These are phyloP conservation scores for Metarhizium anisopliae DNA, from an alignment of 2,329 filamentous ascomycete species.

Conservation along the genomic window DNA sequence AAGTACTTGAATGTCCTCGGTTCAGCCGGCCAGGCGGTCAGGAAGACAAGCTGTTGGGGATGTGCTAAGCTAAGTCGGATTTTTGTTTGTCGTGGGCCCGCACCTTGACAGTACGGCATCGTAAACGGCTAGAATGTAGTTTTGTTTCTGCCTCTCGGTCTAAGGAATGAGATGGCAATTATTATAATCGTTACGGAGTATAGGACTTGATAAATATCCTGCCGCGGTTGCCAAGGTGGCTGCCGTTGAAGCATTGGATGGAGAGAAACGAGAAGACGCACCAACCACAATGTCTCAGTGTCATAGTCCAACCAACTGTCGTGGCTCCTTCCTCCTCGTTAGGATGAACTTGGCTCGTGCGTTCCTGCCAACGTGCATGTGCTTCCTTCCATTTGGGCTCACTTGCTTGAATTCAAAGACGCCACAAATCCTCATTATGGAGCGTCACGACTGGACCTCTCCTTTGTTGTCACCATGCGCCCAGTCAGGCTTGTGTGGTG, in stretches of 20 bases:
- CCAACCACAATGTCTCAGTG: conserved; percentile 3
- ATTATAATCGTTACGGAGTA: too few species aligned
- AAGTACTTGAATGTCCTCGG: background rate
- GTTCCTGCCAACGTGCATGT: background rate
- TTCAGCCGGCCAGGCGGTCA: background rate
- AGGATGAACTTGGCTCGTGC: conserved; percentile 6
- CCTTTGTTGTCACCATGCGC: background rate
- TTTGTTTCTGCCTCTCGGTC: too few species aligned
- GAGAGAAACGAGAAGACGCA: background rate
- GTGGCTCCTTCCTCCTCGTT: background rate
- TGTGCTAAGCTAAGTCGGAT: too few species aligned
- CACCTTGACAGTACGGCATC: too few species aligned
- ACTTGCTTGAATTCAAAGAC: background rate
- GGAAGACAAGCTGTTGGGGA: too few species aligned
- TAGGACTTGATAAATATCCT: too few species aligned
- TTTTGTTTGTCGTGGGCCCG: too few species aligned
- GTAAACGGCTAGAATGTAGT: too few species aligned
- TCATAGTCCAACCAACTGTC: background rate
- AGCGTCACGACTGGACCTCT: background rate
- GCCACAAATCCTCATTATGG: background rate
- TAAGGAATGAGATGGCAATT: too few species aligned
- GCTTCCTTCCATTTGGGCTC: background rate
- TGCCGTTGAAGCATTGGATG: background rate
- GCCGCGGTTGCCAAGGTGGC: background rate
- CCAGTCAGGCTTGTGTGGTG: background rate